These are phyloP conservation scores for Acanthamoeba royreba DNA, from an alignment of 208 protist species.

Conservation along the genomic window DNA sequence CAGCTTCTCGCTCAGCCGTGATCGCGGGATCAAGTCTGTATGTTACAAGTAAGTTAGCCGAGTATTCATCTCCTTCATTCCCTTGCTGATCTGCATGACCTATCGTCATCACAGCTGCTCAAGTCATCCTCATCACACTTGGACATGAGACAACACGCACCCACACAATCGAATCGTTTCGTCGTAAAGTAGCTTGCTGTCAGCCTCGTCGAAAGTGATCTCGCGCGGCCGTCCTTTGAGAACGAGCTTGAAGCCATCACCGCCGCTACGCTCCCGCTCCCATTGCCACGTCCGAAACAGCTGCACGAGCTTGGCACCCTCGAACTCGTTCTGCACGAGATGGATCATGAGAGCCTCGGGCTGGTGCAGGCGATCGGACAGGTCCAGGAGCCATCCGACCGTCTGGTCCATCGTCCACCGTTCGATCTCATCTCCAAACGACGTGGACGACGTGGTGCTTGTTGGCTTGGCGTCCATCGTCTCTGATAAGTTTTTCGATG, in stretches of 20 bases:
- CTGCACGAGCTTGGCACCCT: conserved; percentile 11
- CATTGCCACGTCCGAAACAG: background rate
- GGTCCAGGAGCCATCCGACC: background rate
- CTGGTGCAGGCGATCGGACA: background rate
- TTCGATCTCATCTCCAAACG: background rate
- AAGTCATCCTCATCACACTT: no score
- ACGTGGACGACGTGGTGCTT: no score
- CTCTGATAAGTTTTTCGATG: no score
- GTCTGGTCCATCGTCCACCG: background rate
- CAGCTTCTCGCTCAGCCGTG: background rate
- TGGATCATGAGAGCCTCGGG: background rate
- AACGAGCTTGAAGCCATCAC: background rate
- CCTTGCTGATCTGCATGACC: no score
- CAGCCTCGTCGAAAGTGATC: background rate
- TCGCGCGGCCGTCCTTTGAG: background rate
- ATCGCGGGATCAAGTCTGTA: background rate
- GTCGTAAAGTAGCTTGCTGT: conserved; percentile 1
- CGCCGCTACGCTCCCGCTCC: background rate
- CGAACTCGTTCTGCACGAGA: background rate
- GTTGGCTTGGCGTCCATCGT: no score
- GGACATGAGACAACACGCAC: background rate
- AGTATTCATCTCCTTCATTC: no score
- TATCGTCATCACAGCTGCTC: no score
- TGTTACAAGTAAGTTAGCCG: no score
- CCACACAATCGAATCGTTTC: background rate